phyloP scores from a whole-genome alignment of 1,139 yeast genomes.

The Pichia inconspicua region DNA sequence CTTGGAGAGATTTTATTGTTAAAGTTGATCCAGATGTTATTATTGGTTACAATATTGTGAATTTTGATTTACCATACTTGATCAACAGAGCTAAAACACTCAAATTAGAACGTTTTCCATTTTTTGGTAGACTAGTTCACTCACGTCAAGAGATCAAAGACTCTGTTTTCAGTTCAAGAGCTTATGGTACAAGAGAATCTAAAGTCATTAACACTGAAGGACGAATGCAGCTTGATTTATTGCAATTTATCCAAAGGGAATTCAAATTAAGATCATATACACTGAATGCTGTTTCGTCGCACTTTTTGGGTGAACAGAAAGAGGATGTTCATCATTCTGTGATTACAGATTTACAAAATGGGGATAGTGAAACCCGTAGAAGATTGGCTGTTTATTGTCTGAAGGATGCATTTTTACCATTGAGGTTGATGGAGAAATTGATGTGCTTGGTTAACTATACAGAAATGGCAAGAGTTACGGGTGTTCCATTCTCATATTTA shows the following conservation, averaged over 20 bases:
- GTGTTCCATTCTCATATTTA: constrained; percentile 91
- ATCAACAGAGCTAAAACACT: constrained; percentile 80
- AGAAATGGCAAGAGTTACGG: constrained; percentile 99
- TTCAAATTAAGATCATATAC: constrained; percentile 92
- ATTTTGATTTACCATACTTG: constrained; percentile 91
- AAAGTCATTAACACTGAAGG: constrained; percentile 92
- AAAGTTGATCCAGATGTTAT: constrained; percentile 92
- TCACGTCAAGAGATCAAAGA: constrained; percentile 74
- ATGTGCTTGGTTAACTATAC: constrained; percentile 97
- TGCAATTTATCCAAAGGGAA: constrained; percentile 91
- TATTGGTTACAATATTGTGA: constrained; percentile 90
- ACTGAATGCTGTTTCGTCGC: constrained; percentile 89
- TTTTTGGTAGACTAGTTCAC: constrained; percentile 66
- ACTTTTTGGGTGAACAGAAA: constrained; percentile 89
- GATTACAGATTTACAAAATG: constrained; percentile 89
- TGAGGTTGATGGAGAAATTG: constrained; percentile 78
- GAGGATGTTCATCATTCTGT: constrained; percentile 98
- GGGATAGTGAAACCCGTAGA: constrained; percentile 85
- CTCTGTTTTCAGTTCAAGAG: constrained; percentile 83
- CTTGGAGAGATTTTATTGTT: constrained; percentile 80
- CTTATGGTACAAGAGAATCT: constrained; percentile 93
- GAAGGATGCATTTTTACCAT: constrained; percentile 90
- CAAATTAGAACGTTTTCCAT: constrained; percentile 64
- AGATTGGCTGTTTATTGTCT: constrained; percentile 94
- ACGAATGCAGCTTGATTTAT: constrained; percentile 85